phyloP scores from a whole-genome alignment of 2,329 filamentous ascomycete genomes.

The Cryphonectria radicalis region DNA sequence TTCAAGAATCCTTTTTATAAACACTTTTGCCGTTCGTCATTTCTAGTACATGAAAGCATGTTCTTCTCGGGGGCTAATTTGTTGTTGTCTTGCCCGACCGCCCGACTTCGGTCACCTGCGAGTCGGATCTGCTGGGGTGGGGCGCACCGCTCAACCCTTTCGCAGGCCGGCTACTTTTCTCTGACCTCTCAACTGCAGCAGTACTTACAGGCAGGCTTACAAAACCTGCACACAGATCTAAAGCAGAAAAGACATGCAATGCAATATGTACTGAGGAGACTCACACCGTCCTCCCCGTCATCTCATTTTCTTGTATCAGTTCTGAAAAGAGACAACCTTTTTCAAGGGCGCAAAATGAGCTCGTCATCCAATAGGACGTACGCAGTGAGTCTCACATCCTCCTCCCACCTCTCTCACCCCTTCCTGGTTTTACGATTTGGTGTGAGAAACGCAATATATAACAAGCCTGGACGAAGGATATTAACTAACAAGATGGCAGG shows the following conservation, averaged over 20 bases:
- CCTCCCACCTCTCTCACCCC: too few relatives aligned
- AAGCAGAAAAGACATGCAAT: conserved; percentile 16
- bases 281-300: not conserved
- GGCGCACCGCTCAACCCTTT: conserved; percentile 15
- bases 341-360: conserved; percentile 23
- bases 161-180: not conserved
- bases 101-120: conserved; percentile 27
- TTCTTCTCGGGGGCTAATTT: not conserved
- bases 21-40: not conserved
- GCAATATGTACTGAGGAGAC: conserved; percentile 24
- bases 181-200: conserved; percentile 3
- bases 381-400: conserved; percentile 19
- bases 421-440: not conserved
- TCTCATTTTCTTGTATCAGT: conserved; percentile 1
- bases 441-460: not conserved
- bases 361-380: conserved; percentile 23
- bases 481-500: conserved; percentile 52
- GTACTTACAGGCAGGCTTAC: not conserved
- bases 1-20: not conserved
- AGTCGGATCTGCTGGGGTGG: conserved; percentile 17
- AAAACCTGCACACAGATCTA: not conserved
- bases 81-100: conserved; percentile 6
- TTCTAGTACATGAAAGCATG: not conserved
- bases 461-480: not conserved
- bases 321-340: not conserved